Conservation (phyloP, 768 basidiomycete species). For the Clitopilus hobsonii region DNA sequence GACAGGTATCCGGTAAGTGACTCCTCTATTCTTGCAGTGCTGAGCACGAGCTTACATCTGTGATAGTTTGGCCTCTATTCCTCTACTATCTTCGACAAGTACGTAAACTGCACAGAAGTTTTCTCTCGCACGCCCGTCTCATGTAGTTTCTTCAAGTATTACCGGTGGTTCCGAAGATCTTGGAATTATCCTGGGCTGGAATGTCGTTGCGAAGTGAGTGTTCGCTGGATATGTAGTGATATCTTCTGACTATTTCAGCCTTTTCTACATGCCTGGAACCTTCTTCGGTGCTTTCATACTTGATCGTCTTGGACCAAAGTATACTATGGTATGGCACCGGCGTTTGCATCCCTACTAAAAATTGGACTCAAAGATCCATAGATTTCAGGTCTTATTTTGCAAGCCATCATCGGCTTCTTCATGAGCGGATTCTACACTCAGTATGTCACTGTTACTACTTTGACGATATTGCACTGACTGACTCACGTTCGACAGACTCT, state of each 20-base stretch:
- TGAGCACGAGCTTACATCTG: not conserved
- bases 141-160: slow-evolving; percentile 35
- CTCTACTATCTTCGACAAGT: slow-evolving; percentile 69
- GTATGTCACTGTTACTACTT: too few species aligned
- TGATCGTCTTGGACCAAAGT: slow-evolving; percentile 72
- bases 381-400: slow-evolving; percentile 64
- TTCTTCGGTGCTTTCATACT: slow-evolving; percentile 71
- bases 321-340: slow-evolving; percentile 56
- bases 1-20: slow-evolving; percentile 62
- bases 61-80: slow-evolving; percentile 76
- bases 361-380: slow-evolving; percentile 17
- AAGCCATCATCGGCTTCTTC: slow-evolving; percentile 79
- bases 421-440: slow-evolving; percentile 78
- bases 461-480: too few species aligned
- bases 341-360: not conserved
- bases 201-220: slow-evolving; percentile 77
- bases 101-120: slow-evolving; percentile 12
- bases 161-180: slow-evolving; percentile 50
- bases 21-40: not conserved
- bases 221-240: too few species aligned
- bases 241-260: too few species aligned
- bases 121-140: not conserved
- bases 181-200: slow-evolving; percentile 74
- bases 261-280: slow-evolving; percentile 50
- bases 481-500: slow-evolving; percentile 45